These are phyloP conservation scores for Periconia macrospinosa DNA, from an alignment of 2,329 filamentous ascomycete genomes.

Conservation along the genomic window DNA sequence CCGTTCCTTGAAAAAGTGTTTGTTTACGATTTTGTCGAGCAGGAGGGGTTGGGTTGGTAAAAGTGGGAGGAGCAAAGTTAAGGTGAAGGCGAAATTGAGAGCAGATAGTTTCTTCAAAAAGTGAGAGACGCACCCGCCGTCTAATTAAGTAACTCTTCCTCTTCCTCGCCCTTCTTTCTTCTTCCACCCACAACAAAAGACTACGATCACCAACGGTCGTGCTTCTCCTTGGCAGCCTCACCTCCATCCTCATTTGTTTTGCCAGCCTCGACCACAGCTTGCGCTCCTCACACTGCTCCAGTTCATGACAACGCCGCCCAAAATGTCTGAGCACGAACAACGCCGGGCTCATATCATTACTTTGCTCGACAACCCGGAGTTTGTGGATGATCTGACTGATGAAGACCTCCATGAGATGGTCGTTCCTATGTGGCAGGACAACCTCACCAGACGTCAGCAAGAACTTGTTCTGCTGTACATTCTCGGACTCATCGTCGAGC, in stretches of 20 bases:
- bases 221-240: not conserved
- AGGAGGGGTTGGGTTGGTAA: slow-evolving; percentile 30
- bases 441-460: not conserved
- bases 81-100: not conserved
- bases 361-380: not conserved
- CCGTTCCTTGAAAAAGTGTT: slow-evolving; percentile 27
- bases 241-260: not conserved
- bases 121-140: not conserved
- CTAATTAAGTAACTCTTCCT: not conserved
- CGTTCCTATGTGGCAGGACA: not conserved
- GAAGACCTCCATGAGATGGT: not conserved
- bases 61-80: not conserved
- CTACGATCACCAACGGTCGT: not conserved
- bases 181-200: not conserved
- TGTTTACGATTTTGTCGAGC: slow-evolving; percentile 30
- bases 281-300: not conserved
- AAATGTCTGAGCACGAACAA: not conserved
- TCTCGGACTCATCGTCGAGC: not conserved
- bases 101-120: not conserved
- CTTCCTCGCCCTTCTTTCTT: not conserved
- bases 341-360: too few species aligned
- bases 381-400: not conserved
- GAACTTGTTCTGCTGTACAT: not conserved
- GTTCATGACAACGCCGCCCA: not conserved
- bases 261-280: not conserved